A percentile compares a stretch with the other conserved stretches of the same genome.
Conservation (phyloP, 75 land plant genomes). For the Chamaecyparis obtusa region DNA sequence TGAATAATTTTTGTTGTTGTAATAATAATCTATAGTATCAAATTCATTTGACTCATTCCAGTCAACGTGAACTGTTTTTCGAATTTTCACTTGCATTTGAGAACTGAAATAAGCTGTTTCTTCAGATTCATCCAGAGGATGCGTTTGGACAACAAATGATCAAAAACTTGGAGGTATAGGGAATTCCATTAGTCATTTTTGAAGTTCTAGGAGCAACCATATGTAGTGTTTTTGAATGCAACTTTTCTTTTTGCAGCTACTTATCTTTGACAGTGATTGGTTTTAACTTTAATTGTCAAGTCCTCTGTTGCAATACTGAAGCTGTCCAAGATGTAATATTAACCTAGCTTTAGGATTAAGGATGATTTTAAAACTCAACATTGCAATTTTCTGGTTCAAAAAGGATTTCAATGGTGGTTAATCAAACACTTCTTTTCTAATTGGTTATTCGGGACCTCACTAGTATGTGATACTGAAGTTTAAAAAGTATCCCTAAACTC, state of each 20-base stretch:
- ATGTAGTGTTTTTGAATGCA: neutral
- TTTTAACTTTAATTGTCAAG: neutral
- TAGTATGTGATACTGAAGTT: neutral
- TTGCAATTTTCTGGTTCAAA: neutral
- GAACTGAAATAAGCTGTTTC: constrained; percentile 6
- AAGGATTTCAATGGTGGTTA: neutral
- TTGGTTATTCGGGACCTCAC: neutral
- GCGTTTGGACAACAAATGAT: constrained; percentile 99
- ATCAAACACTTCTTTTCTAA: neutral
- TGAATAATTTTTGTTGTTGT: too few species aligned
- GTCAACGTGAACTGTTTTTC: neutral
- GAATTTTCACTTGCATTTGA: neutral
- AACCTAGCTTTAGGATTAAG: neutral
- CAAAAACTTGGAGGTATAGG: constrained; percentile 82
- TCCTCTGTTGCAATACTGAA: neutral
- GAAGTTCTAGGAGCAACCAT: neutral
- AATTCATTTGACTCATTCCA: neutral
- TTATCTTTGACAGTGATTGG: neutral
- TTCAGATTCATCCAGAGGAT: constrained; percentile 97
- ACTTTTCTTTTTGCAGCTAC: neutral
- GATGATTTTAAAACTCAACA: constrained; percentile 4
- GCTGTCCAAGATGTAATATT: neutral
- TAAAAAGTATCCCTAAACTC: neutral
- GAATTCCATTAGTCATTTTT: neutral
- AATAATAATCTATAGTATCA: neutral